Evolutionary conservation across 768 basidiomycete species (phyloP), one percentile per base, ranked within the genome.

Genomic region (Serendipita sp.): DNA sequence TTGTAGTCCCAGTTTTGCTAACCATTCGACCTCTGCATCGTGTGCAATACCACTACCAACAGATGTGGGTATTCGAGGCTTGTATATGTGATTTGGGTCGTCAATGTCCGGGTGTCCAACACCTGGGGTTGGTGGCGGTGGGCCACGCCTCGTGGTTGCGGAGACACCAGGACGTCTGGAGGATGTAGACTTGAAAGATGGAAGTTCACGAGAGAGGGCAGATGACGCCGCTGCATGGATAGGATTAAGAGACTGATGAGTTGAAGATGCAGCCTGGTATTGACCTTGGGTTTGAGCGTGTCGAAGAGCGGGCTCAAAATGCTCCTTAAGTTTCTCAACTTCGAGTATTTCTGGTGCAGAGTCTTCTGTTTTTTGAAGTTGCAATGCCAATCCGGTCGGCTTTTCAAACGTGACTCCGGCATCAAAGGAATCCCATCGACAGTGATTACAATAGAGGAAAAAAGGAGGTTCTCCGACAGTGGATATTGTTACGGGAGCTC

Each of bases 351-450:
- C 92, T 8, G 88, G 84, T 0, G 86, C 86, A 28, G 86, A 86
- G 70, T 94, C 90, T 78, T 95, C 89, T 65, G 81, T 82, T 74
- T 88, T 92, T 72, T 96, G 93, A 32, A 97, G 76, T 73, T 97
- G 95, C 18, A 87, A 94, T 66, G 94, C 93, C 34, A 99, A 82
- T 15, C 95, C 93, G 0, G 94, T 96, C 0, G 94, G 90, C 72
- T 98, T 99, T 71, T 97, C 94, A 69, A 98, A 98, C 10, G 84
- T 88, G 71, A 94, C 89, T 0, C 88, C 91, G 1, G 93, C 85
- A 73, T 92, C 85, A 1, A 86, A 84, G 66, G 93, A 96, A 72
- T 93, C 90, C 95, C 96, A 99, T 72, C 89, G 80, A 70, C 96
- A 99, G 72, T 87, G 84, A 67, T 89, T 86, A 74, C 96, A 99